phyloP scores from a whole-genome alignment of 345 rosid genomes.

The Stellera chamaejasme region DNA sequence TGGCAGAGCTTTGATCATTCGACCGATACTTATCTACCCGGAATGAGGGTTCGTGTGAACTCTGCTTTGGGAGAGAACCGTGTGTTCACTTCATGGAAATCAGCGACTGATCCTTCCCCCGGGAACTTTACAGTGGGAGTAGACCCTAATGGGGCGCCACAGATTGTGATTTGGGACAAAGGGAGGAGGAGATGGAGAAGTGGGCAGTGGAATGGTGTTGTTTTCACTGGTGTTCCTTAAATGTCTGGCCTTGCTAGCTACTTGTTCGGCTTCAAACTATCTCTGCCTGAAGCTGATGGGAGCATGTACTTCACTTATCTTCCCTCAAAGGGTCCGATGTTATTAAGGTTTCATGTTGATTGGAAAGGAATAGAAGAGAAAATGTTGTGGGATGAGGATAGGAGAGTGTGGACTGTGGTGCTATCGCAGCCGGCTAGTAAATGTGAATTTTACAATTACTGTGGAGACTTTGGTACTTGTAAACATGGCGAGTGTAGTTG shows the following conservation, averaged over 20 bases:
- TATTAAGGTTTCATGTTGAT: slow-evolving; percentile 41
- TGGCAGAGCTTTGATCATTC: slow-evolving; percentile 70
- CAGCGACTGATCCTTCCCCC: slow-evolving; percentile 45
- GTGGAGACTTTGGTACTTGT: slow-evolving; percentile 68
- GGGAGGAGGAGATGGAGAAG: slow-evolving; percentile 60
- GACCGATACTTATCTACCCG: slow-evolving; percentile 49
- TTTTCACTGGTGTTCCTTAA: slow-evolving; percentile 49
- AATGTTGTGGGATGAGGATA: slow-evolving; percentile 33
- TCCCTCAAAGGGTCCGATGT: slow-evolving; percentile 21
- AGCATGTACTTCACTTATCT: slow-evolving; percentile 45
- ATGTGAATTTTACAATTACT: slow-evolving; percentile 62
- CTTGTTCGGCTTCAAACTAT: slow-evolving; percentile 48
- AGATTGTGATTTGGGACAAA: slow-evolving; percentile 63
- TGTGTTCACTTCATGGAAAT: slow-evolving; percentile 50
- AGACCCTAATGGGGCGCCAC: slow-evolving; percentile 59
- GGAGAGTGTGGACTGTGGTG: slow-evolving; percentile 34
- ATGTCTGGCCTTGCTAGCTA: slow-evolving; percentile 28
- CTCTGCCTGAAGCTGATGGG: slow-evolving; percentile 29
- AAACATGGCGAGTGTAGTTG: slow-evolving; percentile 38
- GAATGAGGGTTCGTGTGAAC: slow-evolving; percentile 48
- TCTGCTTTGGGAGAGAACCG: slow-evolving; percentile 28
- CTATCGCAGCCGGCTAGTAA: slow-evolving; percentile 39
- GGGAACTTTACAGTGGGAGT: slow-evolving; percentile 55
- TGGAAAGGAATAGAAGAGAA: slow-evolving; percentile 53
- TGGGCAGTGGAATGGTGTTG: slow-evolving; percentile 59